These are phyloP conservation scores for Starmerella vaccinii DNA, from an alignment of 805 yeast species.

Conservation along the genomic window DNA sequence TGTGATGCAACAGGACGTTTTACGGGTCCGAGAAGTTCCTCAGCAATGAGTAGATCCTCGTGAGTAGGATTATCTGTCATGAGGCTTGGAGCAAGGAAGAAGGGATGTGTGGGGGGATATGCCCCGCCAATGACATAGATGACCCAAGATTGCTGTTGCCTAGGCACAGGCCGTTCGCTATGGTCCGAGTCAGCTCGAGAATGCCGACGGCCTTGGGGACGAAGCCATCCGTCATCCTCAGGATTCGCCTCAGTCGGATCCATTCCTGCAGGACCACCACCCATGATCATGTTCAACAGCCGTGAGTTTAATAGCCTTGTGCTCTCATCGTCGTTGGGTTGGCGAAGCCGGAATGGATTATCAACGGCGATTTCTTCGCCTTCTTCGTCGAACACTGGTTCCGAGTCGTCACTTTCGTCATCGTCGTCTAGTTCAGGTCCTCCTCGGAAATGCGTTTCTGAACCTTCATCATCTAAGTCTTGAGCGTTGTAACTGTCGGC, in stretches of 20 bases:
- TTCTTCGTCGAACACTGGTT: neutral
- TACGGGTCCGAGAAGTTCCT: slow-evolving; percentile 40
- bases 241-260: neutral
- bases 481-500: neutral
- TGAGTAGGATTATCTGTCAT: slow-evolving; percentile 42
- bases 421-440: neutral
- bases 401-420: neutral
- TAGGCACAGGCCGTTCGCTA: neutral
- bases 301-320: no score
- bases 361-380: neutral
- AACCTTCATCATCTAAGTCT: neutral
- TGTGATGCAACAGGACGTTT: slow-evolving; percentile 38
- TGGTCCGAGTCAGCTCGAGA: neutral
- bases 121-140: slow-evolving; percentile 52
- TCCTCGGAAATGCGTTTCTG: neutral
- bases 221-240: neutral
- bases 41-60: slow-evolving; percentile 41
- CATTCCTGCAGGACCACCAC: neutral
- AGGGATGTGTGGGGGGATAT: slow-evolving; percentile 41
- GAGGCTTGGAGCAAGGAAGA: slow-evolving; percentile 39
- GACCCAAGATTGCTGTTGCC: slow-evolving; percentile 37
- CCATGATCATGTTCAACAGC: neutral
- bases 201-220: neutral
- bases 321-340: neutral
- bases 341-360: neutral